Percentiles rank a stretch among this genome's conserved stretches.
These are phyloP conservation scores for Sporodiniella umbellata DNA, from an alignment of 371 early-diverging fungal genomes.

Conservation along the genomic window DNA sequence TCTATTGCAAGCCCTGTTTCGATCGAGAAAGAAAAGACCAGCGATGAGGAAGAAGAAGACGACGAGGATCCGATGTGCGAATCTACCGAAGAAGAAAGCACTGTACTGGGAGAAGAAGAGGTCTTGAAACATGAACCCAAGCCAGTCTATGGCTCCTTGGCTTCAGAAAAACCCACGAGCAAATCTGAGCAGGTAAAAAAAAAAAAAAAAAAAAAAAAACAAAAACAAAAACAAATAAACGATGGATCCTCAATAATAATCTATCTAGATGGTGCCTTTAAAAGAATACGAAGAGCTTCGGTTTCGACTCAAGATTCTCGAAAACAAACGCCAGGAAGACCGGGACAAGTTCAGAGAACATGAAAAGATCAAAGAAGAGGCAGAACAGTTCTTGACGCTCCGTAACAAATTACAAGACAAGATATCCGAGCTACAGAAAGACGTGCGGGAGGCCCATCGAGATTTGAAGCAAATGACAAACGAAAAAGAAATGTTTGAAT, in stretches of 20 bases:
- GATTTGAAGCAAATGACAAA: constrained; percentile 49
- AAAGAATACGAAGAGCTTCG: constrained; percentile 83
- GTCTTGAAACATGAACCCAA: constrained; percentile 4
- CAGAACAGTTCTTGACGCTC: constrained; percentile 65
- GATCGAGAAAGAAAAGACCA: constrained; percentile 2
- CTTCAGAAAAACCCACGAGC: constrained; percentile 26
- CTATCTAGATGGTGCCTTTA: constrained; percentile 43
- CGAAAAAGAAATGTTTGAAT: constrained; percentile 66
- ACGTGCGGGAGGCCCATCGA: constrained; percentile 61
- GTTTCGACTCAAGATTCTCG: constrained; percentile 75
- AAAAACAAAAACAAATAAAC: too few species aligned
- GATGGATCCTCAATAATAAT: too few species aligned
- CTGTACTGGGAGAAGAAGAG: neutral
- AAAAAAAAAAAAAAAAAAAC: too few species aligned
- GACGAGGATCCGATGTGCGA: too few species aligned
- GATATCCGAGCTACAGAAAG: constrained; percentile 69
- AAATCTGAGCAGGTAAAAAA: constrained; percentile 32
- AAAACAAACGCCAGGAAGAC: constrained; percentile 81
- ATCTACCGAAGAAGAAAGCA: constrained; percentile 1
- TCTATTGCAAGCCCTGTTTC: constrained; percentile 1
- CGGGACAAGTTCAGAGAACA: constrained; percentile 68
- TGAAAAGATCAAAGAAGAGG: constrained; percentile 72
- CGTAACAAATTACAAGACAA: constrained; percentile 73
- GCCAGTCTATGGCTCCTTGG: constrained; percentile 37
- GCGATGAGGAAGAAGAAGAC: constrained; percentile 4